phyloP scores from a whole-genome alignment of 129 eudicot species.

The Deinandra increscens region DNA sequence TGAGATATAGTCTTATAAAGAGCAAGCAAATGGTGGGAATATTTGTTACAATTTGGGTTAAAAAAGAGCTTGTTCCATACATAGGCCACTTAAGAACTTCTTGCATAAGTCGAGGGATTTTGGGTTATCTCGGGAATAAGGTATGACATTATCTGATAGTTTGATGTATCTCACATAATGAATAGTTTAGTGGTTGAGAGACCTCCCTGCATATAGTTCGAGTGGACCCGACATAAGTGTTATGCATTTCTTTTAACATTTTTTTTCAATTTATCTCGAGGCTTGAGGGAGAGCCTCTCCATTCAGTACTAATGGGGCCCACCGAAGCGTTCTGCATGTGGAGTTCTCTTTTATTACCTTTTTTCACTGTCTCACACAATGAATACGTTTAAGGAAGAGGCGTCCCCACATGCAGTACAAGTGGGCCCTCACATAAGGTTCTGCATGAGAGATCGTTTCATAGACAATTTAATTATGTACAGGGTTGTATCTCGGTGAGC shows the following conservation, averaged over 20 bases:
- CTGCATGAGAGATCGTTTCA: not conserved
- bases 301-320: constrained; percentile 6
- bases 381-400: not conserved
- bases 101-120: constrained; percentile 62
- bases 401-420: not conserved
- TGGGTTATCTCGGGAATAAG: constrained; percentile 74
- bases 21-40: constrained; percentile 83
- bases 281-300: not conserved
- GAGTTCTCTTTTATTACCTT: not conserved
- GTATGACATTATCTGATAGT: constrained; percentile 25
- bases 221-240: not conserved
- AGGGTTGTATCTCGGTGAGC: constrained; percentile 92
- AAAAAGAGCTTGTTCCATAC: constrained; percentile 56
- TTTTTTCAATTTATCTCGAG: not conserved
- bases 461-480: constrained; percentile 18
- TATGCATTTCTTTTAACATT: not conserved
- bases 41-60: constrained; percentile 61
- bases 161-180: not conserved
- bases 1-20: constrained; percentile 52
- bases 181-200: not conserved
- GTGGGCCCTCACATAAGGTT: not conserved
- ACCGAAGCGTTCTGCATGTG: not conserved
- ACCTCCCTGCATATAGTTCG: not conserved
- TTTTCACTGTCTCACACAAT: not conserved
- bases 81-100: constrained; percentile 59